phyloP scores from a whole-genome alignment of 2,329 filamentous ascomycete species.

The Dactylellina cionopaga region DNA sequence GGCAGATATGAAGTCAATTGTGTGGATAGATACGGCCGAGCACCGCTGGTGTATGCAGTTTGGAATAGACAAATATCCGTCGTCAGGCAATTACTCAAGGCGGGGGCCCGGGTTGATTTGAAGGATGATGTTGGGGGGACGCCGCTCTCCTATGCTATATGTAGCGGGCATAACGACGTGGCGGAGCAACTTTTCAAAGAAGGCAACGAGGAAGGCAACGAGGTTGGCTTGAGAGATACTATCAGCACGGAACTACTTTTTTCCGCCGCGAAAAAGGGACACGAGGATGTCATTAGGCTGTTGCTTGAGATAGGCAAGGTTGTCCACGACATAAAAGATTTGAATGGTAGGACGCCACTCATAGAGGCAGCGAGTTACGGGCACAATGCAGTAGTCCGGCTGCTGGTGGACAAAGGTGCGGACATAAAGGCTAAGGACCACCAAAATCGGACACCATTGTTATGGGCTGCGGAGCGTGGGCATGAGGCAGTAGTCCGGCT shows the following conservation, averaged over 20 bases:
- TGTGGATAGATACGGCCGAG: not conserved
- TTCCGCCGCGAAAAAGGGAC: not conserved
- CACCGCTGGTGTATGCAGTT: slow-evolving; percentile 7
- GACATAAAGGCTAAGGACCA: too few relatives aligned
- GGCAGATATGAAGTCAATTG: not conserved
- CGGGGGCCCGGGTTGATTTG: not conserved
- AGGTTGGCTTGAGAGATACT: not conserved
- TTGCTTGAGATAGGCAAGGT: not conserved
- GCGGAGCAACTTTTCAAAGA: not conserved
- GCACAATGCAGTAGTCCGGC: too few relatives aligned
- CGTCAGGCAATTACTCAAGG: not conserved
- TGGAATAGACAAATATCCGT: not conserved
- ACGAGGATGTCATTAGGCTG: not conserved
- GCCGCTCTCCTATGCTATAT: slow-evolving; percentile 13
- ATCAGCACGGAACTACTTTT: not conserved
- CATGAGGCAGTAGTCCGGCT: too few relatives aligned
- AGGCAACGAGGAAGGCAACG: not conserved
- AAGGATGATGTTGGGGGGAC: slow-evolving; percentile 6
- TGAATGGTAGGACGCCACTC: not conserved
- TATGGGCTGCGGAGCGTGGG: too few relatives aligned
- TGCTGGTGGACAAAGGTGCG: too few relatives aligned
- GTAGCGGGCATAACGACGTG: not conserved
- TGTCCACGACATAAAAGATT: not conserved
- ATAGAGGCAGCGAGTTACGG: too few relatives aligned
- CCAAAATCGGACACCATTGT: too few relatives aligned